Percentiles rank a stretch among this genome's conserved stretches.
Evolutionary conservation across 1,139 yeast genomes (phyloP).

Genomic region (Groenewaldozyma sp.): DNA sequence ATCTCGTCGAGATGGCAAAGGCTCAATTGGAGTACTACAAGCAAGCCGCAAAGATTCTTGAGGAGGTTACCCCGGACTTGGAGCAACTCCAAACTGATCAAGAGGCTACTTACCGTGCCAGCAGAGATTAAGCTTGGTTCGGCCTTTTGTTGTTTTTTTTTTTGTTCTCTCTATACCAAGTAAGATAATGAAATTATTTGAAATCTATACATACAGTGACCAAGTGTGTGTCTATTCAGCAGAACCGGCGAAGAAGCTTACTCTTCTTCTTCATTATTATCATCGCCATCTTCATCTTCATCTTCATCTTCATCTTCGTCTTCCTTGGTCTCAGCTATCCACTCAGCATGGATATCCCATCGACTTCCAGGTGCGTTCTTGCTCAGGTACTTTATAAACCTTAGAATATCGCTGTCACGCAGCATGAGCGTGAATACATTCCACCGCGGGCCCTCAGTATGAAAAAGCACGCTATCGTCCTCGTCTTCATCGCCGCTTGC

Average conservation of each 20-base stretch:
- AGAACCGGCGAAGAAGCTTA: no score
- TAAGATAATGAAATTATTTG: no score
- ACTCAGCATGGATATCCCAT: conserved; percentile 81
- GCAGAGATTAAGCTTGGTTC: conserved; percentile 16
- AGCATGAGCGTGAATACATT: conserved; percentile 69
- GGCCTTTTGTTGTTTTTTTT: conserved; percentile 4
- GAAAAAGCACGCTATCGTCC: conserved; percentile 70
- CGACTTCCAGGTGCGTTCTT: conserved; percentile 81
- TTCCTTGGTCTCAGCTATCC: conserved; percentile 47
- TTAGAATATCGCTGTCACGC: conserved; percentile 75
- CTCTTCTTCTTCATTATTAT: background rate
- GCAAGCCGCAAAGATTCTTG: conserved; percentile 61
- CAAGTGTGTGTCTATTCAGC: no score
- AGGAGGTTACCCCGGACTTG: conserved; percentile 55
- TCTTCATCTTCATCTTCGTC: conserved; percentile 2
- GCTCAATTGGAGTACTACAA: conserved; percentile 84
- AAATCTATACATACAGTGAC: conserved; percentile 3
- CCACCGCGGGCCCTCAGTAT: conserved; percentile 78
- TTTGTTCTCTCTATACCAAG: conserved; percentile 5
- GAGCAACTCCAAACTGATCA: conserved; percentile 52
- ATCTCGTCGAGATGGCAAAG: conserved; percentile 57
- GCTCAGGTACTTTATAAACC: conserved; percentile 88
- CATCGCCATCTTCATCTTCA: conserved; percentile 1
- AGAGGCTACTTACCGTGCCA: conserved; percentile 33
- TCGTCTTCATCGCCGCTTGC: conserved; percentile 28